Evolutionary conservation across 176 grass and related monocot species (phyloP).

Genomic region (Elymus sibiricus): DNA sequence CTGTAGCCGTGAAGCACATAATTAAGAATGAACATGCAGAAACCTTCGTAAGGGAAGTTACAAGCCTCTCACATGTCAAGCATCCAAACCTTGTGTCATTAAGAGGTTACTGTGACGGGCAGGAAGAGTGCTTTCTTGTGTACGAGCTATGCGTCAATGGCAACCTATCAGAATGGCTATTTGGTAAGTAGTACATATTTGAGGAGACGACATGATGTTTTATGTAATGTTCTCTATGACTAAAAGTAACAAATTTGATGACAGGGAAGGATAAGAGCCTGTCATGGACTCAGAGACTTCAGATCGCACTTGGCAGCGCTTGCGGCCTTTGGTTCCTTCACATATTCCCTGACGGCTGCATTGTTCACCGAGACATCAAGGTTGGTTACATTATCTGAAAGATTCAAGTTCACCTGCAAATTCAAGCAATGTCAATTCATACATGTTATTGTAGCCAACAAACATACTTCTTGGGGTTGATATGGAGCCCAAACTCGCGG

Average conservation of each 20-base stretch:
- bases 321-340: constrained; percentile 81
- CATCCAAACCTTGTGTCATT: constrained; percentile 70
- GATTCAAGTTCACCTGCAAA: background rate
- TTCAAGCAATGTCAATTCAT: constrained; percentile 6
- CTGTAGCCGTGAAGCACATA: constrained; percentile 69
- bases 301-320: constrained; percentile 58
- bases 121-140: constrained; percentile 64
- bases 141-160: constrained; percentile 68
- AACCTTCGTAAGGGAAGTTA: constrained; percentile 70
- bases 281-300: constrained; percentile 57
- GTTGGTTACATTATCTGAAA: constrained; percentile 31
- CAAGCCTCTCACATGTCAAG: constrained; percentile 56
- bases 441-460: constrained; percentile 39
- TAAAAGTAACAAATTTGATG: constrained; percentile 11
- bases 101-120: constrained; percentile 54
- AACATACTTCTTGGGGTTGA: constrained; percentile 72
- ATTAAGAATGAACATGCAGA: constrained; percentile 60
- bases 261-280: constrained; percentile 65
- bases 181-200: constrained; percentile 42
- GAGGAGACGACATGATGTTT: background rate
- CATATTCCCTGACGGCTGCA: constrained; percentile 65
- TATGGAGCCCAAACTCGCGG: constrained; percentile 60
- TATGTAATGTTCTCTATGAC: background rate
- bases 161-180: constrained; percentile 77
- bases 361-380: constrained; percentile 78